Percentiles rank a stretch among this genome's conserved stretches.
phyloP scores from a whole-genome alignment of 2,329 filamentous ascomycete genomes.

The Fusarium tricinctum region DNA sequence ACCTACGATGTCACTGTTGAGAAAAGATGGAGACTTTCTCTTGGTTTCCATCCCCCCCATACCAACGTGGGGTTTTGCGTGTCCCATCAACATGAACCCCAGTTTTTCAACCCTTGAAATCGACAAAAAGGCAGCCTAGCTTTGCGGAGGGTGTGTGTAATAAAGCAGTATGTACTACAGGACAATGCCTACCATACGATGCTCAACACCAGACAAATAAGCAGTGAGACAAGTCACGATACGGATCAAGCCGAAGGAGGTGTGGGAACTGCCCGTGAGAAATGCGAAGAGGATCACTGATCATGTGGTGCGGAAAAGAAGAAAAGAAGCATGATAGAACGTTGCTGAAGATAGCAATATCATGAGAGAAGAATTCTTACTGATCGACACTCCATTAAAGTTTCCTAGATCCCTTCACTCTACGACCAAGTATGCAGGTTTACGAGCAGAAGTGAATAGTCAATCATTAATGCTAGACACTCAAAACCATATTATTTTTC shows the following conservation, averaged over 20 bases:
- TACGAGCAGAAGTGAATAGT: neutral
- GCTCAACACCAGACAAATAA: slow-evolving; percentile 19
- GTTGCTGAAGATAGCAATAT: neutral
- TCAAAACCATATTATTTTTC: neutral
- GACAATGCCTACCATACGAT: slow-evolving; percentile 1
- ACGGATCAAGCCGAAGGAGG: slow-evolving; percentile 20
- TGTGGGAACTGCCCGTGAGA: slow-evolving; percentile 17
- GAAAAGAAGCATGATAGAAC: neutral
- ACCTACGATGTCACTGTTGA: neutral
- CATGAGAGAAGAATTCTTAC: slow-evolving; percentile 1
- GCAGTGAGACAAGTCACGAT: slow-evolving; percentile 26
- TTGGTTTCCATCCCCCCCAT: slow-evolving; percentile 27
- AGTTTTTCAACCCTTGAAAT: slow-evolving; percentile 28
- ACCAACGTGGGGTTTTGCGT: slow-evolving; percentile 30
- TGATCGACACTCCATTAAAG: slow-evolving; percentile 5
- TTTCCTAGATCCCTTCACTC: neutral
- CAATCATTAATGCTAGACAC: neutral
- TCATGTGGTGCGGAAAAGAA: neutral
- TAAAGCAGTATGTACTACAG: slow-evolving; percentile 1
- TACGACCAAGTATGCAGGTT: neutral
- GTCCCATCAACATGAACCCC: slow-evolving; percentile 15
- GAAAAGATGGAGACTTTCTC: slow-evolving; percentile 20
- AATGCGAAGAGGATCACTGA: neutral
- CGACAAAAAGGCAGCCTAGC: slow-evolving; percentile 23
- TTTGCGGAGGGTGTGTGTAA: slow-evolving; percentile 19